Percentiles rank a stretch among this genome's conserved stretches.
These are phyloP conservation scores for Pyrenochaeta sp. DNA, from an alignment of 2,329 filamentous ascomycete species.

Conservation along the genomic window DNA sequence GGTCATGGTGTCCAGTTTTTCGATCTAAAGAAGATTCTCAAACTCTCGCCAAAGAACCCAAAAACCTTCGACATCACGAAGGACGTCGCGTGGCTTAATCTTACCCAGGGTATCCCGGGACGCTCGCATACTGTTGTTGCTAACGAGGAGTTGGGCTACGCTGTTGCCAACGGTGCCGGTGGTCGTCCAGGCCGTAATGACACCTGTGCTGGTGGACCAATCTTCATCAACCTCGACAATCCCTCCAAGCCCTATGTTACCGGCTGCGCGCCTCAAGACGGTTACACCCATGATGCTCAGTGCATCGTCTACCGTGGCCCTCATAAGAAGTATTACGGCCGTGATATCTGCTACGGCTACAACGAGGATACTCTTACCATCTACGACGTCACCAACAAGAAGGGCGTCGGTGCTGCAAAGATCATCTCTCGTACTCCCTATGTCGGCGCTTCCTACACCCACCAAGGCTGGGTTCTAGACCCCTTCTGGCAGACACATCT, in stretches of 20 bases:
- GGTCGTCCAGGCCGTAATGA: constrained; percentile 41
- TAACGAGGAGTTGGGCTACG: constrained; percentile 47
- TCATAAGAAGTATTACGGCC: constrained; percentile 58
- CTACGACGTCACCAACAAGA: constrained; percentile 62
- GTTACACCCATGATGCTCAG: constrained; percentile 69
- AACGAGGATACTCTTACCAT: constrained; percentile 64
- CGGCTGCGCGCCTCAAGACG: constrained; percentile 64
- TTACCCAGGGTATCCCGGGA: constrained; percentile 36
- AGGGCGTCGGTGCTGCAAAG: constrained; percentile 63
- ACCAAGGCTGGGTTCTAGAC: constrained; percentile 65
- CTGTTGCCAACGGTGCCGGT: constrained; percentile 44
- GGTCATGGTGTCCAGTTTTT: constrained; percentile 68
- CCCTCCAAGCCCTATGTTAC: constrained; percentile 55
- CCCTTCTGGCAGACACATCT: constrained; percentile 47
- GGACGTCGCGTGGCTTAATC: constrained; percentile 42
- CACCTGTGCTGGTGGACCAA: constrained; percentile 61
- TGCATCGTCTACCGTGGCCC: constrained; percentile 66
- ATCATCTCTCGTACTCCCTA: constrained; percentile 65
- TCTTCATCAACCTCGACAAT: constrained; percentile 67
- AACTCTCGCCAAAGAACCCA: constrained; percentile 43
- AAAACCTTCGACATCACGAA: constrained; percentile 38
- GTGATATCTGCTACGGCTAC: constrained; percentile 66
- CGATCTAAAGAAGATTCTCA: constrained; percentile 59
- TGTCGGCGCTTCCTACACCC: constrained; percentile 64
- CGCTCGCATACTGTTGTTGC: constrained; percentile 48